Evolutionary conservation across 2,329 filamentous ascomycete species (phyloP).

Genomic region (Emericellopsis cladophorae): DNA sequence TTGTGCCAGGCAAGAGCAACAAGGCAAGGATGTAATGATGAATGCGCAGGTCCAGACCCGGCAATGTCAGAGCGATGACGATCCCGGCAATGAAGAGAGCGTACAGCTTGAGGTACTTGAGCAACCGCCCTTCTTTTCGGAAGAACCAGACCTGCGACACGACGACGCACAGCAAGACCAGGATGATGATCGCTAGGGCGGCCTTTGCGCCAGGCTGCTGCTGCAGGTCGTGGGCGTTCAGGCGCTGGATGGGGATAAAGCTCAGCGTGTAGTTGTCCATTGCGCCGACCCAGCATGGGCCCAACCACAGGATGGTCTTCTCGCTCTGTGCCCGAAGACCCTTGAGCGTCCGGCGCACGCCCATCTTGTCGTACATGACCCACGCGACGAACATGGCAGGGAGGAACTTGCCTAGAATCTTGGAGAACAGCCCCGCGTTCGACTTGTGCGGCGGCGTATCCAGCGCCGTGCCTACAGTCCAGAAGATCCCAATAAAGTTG

Average conservation of each 20-base stretch:
- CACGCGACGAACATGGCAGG: conserved; percentile 80
- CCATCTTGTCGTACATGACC: conserved; percentile 78
- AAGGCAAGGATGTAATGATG: conserved; percentile 92
- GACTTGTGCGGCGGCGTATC: conserved; percentile 64
- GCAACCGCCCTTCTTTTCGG: conserved; percentile 69
- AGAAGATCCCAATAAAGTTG: conserved; percentile 71
- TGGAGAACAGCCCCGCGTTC: conserved; percentile 61
- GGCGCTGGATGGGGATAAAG: conserved; percentile 80
- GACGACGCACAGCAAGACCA: conserved; percentile 55
- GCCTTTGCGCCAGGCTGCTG: conserved; percentile 82
- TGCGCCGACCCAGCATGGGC: conserved; percentile 79
- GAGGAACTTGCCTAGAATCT: conserved; percentile 68
- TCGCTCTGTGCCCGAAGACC: conserved; percentile 75
- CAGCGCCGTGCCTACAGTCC: conserved; percentile 79
- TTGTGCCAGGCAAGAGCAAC: conserved; percentile 76
- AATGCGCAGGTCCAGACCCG: conserved; percentile 70
- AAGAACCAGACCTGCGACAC: conserved; percentile 75
- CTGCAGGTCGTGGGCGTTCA: conserved; percentile 81
- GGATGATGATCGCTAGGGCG: conserved; percentile 67
- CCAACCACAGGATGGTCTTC: conserved; percentile 83
- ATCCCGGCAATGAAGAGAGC: conserved; percentile 53
- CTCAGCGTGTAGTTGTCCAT: conserved; percentile 93
- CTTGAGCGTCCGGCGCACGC: conserved; percentile 55
- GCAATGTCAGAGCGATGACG: conserved; percentile 57
- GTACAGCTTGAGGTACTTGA: conserved; percentile 69